These are phyloP conservation scores for Thermochaetoides dissita DNA, from an alignment of 2,329 filamentous ascomycete genomes.

Conservation along the genomic window DNA sequence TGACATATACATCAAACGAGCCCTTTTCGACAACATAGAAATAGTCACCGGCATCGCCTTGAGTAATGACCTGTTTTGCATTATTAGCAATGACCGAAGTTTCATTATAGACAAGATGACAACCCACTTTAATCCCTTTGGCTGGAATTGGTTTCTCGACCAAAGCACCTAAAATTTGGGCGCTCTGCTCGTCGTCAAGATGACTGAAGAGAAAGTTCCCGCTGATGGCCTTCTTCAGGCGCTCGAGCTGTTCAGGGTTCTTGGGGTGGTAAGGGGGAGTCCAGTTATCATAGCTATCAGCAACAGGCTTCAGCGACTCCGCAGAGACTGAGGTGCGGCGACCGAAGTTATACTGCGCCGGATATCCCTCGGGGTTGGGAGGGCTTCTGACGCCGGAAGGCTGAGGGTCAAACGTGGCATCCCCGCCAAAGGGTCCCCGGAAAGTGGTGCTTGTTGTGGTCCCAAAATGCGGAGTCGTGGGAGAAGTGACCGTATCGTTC, in stretches of 20 bases:
- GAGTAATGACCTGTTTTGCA: slow-evolving; percentile 61
- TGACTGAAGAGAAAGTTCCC: slow-evolving; percentile 91
- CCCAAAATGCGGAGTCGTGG: slow-evolving; percentile 50
- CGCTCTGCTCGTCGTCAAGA: slow-evolving; percentile 82
- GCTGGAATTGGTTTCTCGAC: slow-evolving; percentile 92
- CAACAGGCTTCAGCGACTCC: slow-evolving; percentile 83
- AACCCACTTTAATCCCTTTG: slow-evolving; percentile 58
- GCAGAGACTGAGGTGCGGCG: slow-evolving; percentile 93
- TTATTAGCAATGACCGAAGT: too few species aligned
- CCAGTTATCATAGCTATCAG: slow-evolving; percentile 78
- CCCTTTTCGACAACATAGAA: slow-evolving; percentile 96
- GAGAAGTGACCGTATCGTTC: slow-evolving; percentile 60
- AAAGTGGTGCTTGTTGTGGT: slow-evolving; percentile 27
- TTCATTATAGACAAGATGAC: slow-evolving; percentile 12
- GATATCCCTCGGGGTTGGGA: slow-evolving; percentile 56
- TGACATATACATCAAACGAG: slow-evolving; percentile 81
- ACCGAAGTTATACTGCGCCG: slow-evolving; percentile 84
- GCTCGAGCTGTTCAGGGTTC: slow-evolving; percentile 61
- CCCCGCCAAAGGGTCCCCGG: slow-evolving; percentile 39
- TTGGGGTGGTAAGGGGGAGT: slow-evolving; percentile 75
- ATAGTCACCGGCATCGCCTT: slow-evolving; percentile 91
- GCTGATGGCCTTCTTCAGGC: slow-evolving; percentile 68
- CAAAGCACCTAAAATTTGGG: slow-evolving; percentile 75
- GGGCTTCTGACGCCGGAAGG: slow-evolving; percentile 31
- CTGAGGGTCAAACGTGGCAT: slow-evolving; percentile 32